Evolutionary conservation across 495 filamentous ascomycete genomes (phyloP).

Genomic region (Neurospora tetrasperma): DNA sequence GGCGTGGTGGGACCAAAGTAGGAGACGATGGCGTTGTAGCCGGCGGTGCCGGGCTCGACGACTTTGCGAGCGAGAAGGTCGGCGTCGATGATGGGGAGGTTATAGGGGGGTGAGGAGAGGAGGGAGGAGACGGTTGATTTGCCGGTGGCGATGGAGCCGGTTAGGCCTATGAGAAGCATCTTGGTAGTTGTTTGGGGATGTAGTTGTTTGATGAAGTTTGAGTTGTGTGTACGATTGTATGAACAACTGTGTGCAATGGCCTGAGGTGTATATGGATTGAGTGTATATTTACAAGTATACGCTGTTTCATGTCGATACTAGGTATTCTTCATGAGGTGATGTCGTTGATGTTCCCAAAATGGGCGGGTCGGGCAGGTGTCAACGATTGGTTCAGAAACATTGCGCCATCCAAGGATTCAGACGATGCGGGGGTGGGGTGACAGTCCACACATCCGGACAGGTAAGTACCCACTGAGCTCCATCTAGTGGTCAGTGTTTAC

Average conservation of each 20-base stretch:
- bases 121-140: conserved; percentile 90
- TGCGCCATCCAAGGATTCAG: neutral
- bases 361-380: neutral
- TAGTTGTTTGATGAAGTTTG: neutral
- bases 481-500: neutral
- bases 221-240: neutral
- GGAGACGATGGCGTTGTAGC: conserved; percentile 66
- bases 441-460: neutral
- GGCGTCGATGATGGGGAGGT: conserved; percentile 88
- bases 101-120: conserved; percentile 69
- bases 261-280: neutral
- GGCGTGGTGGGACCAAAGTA: conserved; percentile 75
- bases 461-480: neutral
- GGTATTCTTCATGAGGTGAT: neutral
- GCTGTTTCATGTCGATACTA: neutral
- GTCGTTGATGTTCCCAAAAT: neutral
- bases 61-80: conserved; percentile 84
- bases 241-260: neutral
- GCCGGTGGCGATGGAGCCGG: conserved; percentile 93
- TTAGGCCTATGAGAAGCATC: conserved; percentile 95
- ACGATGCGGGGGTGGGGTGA: neutral
- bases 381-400: neutral
- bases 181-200: conserved; percentile 8
- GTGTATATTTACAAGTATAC: neutral
- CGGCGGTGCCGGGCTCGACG: conserved; percentile 77